Conservation (phyloP, 108 stramenopile genomes). For the Fragilariopsis cylindrus region DNA sequence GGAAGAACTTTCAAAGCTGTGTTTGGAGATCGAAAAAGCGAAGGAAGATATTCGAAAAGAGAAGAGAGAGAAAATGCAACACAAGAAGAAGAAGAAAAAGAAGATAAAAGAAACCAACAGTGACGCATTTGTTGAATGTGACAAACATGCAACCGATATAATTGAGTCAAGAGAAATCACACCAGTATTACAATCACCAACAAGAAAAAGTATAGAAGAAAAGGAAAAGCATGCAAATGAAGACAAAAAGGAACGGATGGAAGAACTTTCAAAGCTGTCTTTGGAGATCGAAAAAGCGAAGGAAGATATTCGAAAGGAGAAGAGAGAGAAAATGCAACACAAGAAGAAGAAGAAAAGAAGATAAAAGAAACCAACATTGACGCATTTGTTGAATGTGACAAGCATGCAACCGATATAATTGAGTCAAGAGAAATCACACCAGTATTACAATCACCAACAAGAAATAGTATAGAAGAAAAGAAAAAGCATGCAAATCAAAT, state of each 20-base stretch:
- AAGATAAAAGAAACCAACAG: neutral
- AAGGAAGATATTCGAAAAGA: neutral
- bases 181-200: neutral
- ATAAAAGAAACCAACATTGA: neutral
- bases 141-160: neutral
- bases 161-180: neutral
- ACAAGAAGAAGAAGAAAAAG: slow-evolving; percentile 3
- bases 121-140: neutral
- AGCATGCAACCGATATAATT: neutral
- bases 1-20: slow-evolving; percentile 10
- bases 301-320: neutral
- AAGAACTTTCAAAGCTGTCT: slow-evolving; percentile 5
- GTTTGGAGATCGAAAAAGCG: slow-evolving; percentile 1
- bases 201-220: neutral
- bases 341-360: slow-evolving; percentile 9
- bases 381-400: neutral
- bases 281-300: neutral
- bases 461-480: neutral
- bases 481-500: neutral
- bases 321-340: neutral
- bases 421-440: neutral
- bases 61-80: neutral
- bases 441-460: too few relatives aligned
- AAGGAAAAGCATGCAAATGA: neutral
- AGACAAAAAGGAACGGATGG: slow-evolving; percentile 11